Conservation (phyloP, 306 rosid genomes). For the Vigna nakashimae region DNA sequence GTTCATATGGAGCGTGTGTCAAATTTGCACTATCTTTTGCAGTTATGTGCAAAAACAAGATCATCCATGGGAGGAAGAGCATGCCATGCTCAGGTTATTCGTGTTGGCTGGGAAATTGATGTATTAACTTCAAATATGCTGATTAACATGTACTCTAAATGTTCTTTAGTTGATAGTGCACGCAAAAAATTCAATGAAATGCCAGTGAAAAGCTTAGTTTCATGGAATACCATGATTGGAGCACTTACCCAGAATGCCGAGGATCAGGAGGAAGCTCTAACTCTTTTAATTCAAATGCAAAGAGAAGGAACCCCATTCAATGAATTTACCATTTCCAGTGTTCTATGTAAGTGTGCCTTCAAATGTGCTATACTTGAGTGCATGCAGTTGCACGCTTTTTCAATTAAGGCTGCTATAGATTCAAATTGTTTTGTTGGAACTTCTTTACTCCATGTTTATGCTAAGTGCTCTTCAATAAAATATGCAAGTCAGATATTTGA, state of each 20-base stretch:
- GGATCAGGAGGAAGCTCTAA: constrained; percentile 67
- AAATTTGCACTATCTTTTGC: constrained; percentile 61
- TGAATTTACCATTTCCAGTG: constrained; percentile 87
- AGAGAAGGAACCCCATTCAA: constrained; percentile 69
- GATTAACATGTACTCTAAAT: constrained; percentile 78
- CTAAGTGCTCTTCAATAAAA: constrained; percentile 68
- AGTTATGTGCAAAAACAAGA: constrained; percentile 62
- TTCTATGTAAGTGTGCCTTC: constrained; percentile 76
- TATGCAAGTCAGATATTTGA: constrained; percentile 68
- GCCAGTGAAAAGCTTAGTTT: constrained; percentile 75
- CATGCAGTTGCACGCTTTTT: constrained; percentile 75
- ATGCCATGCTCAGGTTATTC: constrained; percentile 70
- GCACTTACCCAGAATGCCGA: constrained; percentile 64
- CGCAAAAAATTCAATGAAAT: constrained; percentile 66
- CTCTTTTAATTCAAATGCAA: constrained; percentile 65
- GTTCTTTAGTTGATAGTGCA: constrained; percentile 60
- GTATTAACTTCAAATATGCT: constrained; percentile 74
- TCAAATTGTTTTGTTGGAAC: constrained; percentile 84
- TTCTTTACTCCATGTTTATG: constrained; percentile 80
- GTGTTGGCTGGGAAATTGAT: constrained; percentile 60
- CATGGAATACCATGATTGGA: constrained; percentile 89
- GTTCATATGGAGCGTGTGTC: constrained; percentile 44
- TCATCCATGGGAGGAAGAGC: constrained; percentile 61
- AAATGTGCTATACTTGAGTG: constrained; percentile 67
- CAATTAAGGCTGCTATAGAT: constrained; percentile 69